A percentile compares a stretch with the other conserved stretches of the same genome.
Evolutionary conservation across 768 basidiomycete species (phyloP).

Genomic region (Suillus subluteus): DNA sequence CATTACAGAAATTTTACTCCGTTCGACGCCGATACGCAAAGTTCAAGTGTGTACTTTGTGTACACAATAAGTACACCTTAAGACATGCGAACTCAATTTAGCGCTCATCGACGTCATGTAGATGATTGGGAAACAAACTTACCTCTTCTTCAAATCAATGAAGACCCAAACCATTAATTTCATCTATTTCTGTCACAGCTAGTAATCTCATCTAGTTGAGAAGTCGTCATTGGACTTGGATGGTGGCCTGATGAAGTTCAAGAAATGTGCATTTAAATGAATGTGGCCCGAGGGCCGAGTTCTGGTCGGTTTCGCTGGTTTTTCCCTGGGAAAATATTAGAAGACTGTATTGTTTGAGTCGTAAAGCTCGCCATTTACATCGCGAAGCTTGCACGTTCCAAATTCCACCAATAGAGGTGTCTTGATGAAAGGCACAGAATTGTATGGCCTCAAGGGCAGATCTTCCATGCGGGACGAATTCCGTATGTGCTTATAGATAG

Average conservation of each 20-base stretch:
- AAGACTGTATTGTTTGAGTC: background rate
- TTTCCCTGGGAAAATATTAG: background rate
- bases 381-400: background rate
- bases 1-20: background rate
- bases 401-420: background rate
- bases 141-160: background rate
- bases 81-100: background rate
- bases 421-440: background rate
- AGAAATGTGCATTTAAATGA: background rate
- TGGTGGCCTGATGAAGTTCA: no score
- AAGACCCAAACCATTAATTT: background rate
- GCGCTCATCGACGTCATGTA: no score
- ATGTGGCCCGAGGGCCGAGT: background rate
- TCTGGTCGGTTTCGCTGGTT: background rate
- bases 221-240: background rate
- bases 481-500: background rate
- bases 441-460: background rate
- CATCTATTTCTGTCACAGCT: background rate
- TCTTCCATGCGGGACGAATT: background rate
- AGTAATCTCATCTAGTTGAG: background rate
- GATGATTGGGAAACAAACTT: background rate
- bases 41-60: background rate
- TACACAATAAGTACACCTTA: background rate
- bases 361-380: background rate
- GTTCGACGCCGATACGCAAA: no score